Evolutionary conservation across 2,329 filamentous ascomycete species (phyloP), one percentile per base, ranked within the genome.

Genomic region (Cladosporium sp.): DNA sequence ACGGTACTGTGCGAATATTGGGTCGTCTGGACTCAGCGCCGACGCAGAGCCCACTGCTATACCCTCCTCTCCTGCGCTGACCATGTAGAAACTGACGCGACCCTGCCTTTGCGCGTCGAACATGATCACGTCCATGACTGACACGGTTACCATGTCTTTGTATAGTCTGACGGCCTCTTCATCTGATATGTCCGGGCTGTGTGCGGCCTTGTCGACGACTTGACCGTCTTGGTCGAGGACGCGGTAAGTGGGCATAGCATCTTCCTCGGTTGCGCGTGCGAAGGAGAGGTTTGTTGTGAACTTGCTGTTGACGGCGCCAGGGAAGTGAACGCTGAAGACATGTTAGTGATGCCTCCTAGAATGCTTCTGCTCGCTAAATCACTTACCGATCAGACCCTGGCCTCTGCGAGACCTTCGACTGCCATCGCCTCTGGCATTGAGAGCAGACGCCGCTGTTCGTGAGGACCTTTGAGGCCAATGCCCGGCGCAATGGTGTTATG

Each of bases 41-140:
- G 89, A 90, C 0, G 91, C 89, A 2, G 87, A 91, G 1, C 90
- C 93, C 2, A 98, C 85, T 41, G 89, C 88, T 49, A 95, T 90
- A 33, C 92, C 93, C 76, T 98, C 93, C 74, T 96, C 91, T 54
- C 91, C 91, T 0, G 90, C 88, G 35, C 87, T 92, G 37, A 85
- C 92, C 88, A 98, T 97, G 72, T 98, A 98, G 72, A 98, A 98
- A 69, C 86, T 91, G 52, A 95, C 73, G 16, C 89, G 83, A n/a
- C 91, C 91, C 71, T 98, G 93, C 43, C 93, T 80, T 72, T 98
- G 93, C 0, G 93, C 91, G 65, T 98, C 93, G 66, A 95, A 96
- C 91, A 97, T 97, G 68, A 97, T 87, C 52, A 95, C 71, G 67
- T 98, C 93, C 89, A 98, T 93, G 60, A 97, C 87, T 52, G 86